A percentile compares a stretch with the other conserved stretches of the same genome.
Conservation (phyloP, 1,139 yeast species). For the Saccharomyces hybrid region DNA sequence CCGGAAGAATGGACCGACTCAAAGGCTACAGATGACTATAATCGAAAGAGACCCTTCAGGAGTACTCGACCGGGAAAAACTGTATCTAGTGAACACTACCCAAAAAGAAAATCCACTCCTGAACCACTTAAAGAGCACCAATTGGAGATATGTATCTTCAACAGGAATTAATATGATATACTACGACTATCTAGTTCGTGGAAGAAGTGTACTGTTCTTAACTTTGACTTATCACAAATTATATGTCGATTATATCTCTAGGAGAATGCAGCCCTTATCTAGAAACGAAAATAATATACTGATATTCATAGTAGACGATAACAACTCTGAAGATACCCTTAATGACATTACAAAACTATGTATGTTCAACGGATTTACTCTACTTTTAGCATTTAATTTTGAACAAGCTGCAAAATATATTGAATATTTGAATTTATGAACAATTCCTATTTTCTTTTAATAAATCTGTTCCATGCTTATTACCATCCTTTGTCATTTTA, state of each 20-base stretch:
- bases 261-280: constrained; percentile 52
- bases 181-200: constrained; percentile 58
- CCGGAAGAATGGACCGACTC: neutral
- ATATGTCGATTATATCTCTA: constrained; percentile 79
- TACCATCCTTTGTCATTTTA: constrained; percentile 47
- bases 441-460: constrained; percentile 9
- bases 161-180: constrained; percentile 38
- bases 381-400: constrained; percentile 72
- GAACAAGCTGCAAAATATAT: constrained; percentile 84
- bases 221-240: constrained; percentile 76
- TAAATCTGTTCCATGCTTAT: constrained; percentile 34
- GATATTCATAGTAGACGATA: constrained; percentile 71
- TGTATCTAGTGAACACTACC: constrained; percentile 42
- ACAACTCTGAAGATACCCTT: constrained; percentile 59
- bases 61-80: constrained; percentile 18
- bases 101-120: constrained; percentile 58
- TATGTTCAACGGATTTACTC: constrained; percentile 59
- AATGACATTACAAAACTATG: constrained; percentile 65
- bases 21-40: constrained; percentile 1
- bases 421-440: constrained; percentile 28
- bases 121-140: constrained; percentile 40
- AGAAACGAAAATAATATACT: constrained; percentile 51
- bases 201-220: constrained; percentile 62
- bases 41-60: constrained; percentile 8
- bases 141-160: constrained; percentile 41